phyloP scores from a whole-genome alignment of 73 alveolate genomes.

The Tetrahymena thermophila region DNA sequence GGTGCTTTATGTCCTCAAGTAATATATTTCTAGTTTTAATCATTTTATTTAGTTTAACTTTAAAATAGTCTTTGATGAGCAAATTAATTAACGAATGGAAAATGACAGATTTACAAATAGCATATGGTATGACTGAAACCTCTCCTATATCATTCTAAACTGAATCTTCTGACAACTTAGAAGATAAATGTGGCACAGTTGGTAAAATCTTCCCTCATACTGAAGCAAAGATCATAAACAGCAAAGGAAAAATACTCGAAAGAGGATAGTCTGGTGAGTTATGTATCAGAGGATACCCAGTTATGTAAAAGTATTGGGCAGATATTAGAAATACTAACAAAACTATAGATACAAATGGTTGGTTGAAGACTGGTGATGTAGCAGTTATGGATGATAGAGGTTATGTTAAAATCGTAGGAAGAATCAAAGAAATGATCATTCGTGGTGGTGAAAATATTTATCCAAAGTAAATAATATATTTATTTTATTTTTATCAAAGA shows the following conservation, averaged over 20 bases:
- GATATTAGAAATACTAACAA: conserved; percentile 58
- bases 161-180: conserved; percentile 13
- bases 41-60: not conserved
- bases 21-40: not conserved
- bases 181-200: conserved; percentile 41
- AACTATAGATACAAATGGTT: conserved; percentile 53
- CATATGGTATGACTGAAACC: conserved; percentile 43
- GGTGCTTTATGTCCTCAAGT: conserved; percentile 71
- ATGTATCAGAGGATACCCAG: conserved; percentile 65
- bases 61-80: not conserved
- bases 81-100: not conserved
- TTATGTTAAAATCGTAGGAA: conserved; percentile 68
- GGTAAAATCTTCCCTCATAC: conserved; percentile 46
- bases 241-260: conserved; percentile 24
- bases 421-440: conserved; percentile 79
- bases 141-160: conserved; percentile 27
- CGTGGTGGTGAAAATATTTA: conserved; percentile 88
- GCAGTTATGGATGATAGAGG: conserved; percentile 74
- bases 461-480: conserved; percentile 37
- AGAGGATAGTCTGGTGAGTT: conserved; percentile 54
- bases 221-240: conserved; percentile 50
- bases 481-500: not conserved
- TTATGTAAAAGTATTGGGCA: conserved; percentile 74
- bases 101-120: not conserved
- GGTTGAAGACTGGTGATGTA: conserved; percentile 70